Evolutionary conservation across 208 protist species (phyloP), one percentile per base, ranked within the genome.

Genomic region (Endotrypanum monterogeii): DNA sequence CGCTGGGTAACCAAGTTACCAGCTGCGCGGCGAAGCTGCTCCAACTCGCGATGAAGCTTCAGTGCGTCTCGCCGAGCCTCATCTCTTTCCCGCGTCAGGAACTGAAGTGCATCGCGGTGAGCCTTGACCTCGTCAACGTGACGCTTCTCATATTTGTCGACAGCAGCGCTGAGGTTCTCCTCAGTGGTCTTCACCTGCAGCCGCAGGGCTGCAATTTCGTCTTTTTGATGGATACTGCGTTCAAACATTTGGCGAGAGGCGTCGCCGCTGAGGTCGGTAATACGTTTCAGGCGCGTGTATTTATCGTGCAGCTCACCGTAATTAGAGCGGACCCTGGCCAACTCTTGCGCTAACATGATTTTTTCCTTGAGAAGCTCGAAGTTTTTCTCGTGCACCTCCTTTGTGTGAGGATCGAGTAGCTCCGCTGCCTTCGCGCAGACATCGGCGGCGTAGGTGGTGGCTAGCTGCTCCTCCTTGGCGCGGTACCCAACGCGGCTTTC

Each of bases 401-500:
- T 78, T n/a, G 91, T 94, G 61, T 85, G 86, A 39, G 71, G 62
- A 58, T 85, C 87, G 23, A 95, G 82, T 51, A 95, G 82, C 76
- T 89, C 78, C 30, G 52, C 87, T n/a, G 90, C 93, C 46, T 83
- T 76, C 0, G 74, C 68, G 35, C 74, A 78, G 37, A 98, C 88
- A 37, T 95, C 89, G 14, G 67, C 62, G 18, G 86, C 81, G 72
- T 89, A 88, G 39, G 61, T 71, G 30, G 69, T 18, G 0, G 74
- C 57, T 41, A 94, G 69, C n/a, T 74, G 65, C 66, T 84, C 76
- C 82, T 92, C 85, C 70, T 88, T 77, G n/a, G 83, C 67, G 61
- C 83, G 76, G 63, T 93, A 79, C 61, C 81, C 74, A 48, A 97
- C 90, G 46, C 90, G 89, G 20, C 93, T 84, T 73, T 95, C 91